Evolutionary conservation across 352 stramenopile species (phyloP), one percentile per base, ranked within the genome.

Genomic region (Phytophthora kernoviae): DNA sequence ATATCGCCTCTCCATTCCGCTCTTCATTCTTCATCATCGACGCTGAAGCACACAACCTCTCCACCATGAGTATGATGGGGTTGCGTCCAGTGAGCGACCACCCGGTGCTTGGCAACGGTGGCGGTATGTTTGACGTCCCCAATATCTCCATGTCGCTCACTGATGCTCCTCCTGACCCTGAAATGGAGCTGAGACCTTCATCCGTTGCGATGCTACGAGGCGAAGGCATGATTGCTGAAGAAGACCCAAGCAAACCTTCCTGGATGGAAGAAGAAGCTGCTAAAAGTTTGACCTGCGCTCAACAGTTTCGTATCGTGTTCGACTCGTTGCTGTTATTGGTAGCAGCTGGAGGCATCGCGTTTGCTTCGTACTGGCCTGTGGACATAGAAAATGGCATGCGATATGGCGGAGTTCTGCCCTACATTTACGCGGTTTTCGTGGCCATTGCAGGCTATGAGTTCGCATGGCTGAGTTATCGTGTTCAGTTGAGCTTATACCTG

Each of bases 381-480:
- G 62, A 81, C 34, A 47, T 65, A 18, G 64, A 71, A 42, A 36
- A 22, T 17, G 46, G 52, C 4, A 9, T 41, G 7, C 59, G 65
- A 33, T 55, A 54, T 9, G 65, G 65, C 48, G 67, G 49, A 22
- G 70, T 68, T 20, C 54, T 90, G 15, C 73, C 77, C 14, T 90
- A 85, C 51, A 39, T 88, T 4, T 87, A 75, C 43, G 66, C 64
- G 20, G 51, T 81, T 6, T 48, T 76, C 26, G 69, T 80, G 10
- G 75, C 77, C 12, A 37, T 84, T 18, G 75, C 77, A 26, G 66
- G 70, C 33, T 81, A 73, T 51, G 80, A 90, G 67, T 90, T 72
- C 43, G 72, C 68, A 30, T 90, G 80, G 80, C 52, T 90, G 34
- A 71, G 71, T 6, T 90, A 90, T 54, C 73, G 77, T 14, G 73